Conservation (phyloP, 1,139 yeast genomes). For the Kodamaea arcana region DNA sequence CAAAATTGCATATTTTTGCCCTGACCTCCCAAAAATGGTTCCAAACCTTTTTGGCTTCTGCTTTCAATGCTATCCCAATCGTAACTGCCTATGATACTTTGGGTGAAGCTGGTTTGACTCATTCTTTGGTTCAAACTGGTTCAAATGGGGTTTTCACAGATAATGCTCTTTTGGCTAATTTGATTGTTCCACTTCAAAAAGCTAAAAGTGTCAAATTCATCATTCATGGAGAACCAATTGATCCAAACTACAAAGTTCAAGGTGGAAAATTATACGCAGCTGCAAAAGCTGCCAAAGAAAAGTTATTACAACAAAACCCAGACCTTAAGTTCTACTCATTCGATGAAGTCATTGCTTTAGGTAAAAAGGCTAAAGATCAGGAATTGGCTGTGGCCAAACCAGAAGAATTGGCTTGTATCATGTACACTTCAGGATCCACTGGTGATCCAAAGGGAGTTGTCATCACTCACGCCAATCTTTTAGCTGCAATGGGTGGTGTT, state of each 20-base stretch:
- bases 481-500: conserved; percentile 85
- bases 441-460: conserved; percentile 98
- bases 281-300: conserved; percentile 55
- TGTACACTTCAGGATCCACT: conserved; percentile 98
- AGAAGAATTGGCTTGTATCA: conserved; percentile 81
- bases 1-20: conserved; percentile 80
- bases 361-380: conserved; percentile 32
- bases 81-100: conserved; percentile 97
- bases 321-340: conserved; percentile 64
- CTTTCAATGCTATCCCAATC: conserved; percentile 74
- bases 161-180: conserved; percentile 60
- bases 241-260: conserved; percentile 59
- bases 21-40: conserved; percentile 86
- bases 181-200: conserved; percentile 67
- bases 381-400: conserved; percentile 53
- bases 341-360: conserved; percentile 64
- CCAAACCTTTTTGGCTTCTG: conserved; percentile 77
- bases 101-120: conserved; percentile 88
- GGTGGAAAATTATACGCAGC: conserved; percentile 53
- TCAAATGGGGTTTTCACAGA: conserved; percentile 81
- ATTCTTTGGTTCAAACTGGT: conserved; percentile 77
- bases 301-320: conserved; percentile 65
- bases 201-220: conserved; percentile 62
- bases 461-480: conserved; percentile 67
- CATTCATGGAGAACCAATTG: conserved; percentile 65